phyloP scores from a whole-genome alignment of 2,329 filamentous ascomycete species.

The Alternaria postmessia region DNA sequence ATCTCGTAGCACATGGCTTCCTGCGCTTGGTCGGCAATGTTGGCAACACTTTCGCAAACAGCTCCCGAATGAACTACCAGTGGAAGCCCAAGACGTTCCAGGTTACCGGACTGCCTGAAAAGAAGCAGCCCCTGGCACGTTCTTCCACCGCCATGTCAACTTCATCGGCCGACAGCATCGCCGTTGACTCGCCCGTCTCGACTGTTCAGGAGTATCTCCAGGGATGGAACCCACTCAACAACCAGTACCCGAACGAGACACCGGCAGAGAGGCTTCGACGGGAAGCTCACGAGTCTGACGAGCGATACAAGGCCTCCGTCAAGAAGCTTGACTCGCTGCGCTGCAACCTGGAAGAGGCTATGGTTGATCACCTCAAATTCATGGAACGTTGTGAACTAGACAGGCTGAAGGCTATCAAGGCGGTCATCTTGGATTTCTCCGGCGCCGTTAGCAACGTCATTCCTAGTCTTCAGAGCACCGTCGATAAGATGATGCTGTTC shows the following conservation, averaged over 20 bases:
- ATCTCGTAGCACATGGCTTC: slow-evolving; percentile 85
- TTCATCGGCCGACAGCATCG: slow-evolving; percentile 55
- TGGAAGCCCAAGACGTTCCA: slow-evolving; percentile 95
- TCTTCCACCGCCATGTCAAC: slow-evolving; percentile 72
- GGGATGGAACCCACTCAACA: slow-evolving; percentile 93
- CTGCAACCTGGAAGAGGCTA: slow-evolving; percentile 94
- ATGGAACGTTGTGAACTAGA: slow-evolving; percentile 98
- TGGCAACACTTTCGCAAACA: slow-evolving; percentile 95
- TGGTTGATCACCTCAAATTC: slow-evolving; percentile 90
- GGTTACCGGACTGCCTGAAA: slow-evolving; percentile 85
- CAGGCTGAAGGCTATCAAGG: slow-evolving; percentile 96
- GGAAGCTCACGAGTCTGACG: slow-evolving; percentile 89
- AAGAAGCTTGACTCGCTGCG: slow-evolving; percentile 87
- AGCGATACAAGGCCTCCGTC: slow-evolving; percentile 88
- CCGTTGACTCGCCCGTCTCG: slow-evolving; percentile 81
- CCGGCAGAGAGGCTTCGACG: slow-evolving; percentile 84
- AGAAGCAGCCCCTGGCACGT: slow-evolving; percentile 75
- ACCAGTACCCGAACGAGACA: slow-evolving; percentile 91
- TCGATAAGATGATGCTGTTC: slow-evolving; percentile 99
- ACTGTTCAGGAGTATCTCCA: slow-evolving; percentile 88
- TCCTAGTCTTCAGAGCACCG: slow-evolving; percentile 90
- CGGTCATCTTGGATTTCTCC: slow-evolving; percentile 95
- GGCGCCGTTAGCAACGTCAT: slow-evolving; percentile 98
- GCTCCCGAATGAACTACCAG: slow-evolving; percentile 96
- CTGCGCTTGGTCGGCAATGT: slow-evolving; percentile 92